These are phyloP conservation scores for Hamamelis virginiana DNA, from an alignment of 164 flowering plant genomes.

Conservation along the genomic window DNA sequence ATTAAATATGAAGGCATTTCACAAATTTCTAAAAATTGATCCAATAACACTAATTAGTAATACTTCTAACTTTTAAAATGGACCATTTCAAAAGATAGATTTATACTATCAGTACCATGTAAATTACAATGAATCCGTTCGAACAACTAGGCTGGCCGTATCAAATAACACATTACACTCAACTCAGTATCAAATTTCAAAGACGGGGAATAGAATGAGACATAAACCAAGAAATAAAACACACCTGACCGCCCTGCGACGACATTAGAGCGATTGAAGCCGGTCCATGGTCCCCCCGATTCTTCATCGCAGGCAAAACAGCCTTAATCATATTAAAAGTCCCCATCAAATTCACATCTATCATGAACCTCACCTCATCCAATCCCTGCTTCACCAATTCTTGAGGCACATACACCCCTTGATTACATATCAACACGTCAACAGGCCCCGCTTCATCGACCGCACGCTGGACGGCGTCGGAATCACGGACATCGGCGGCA, in stretches of 20 bases:
- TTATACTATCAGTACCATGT: too few relatives aligned
- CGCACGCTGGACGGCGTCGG: constrained; percentile 49
- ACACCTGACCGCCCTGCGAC: constrained; percentile 93
- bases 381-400: constrained; percentile 63
- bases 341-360: constrained; percentile 84
- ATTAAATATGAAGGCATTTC: too few relatives aligned
- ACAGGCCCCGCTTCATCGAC: constrained; percentile 61
- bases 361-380: constrained; percentile 69
- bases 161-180: too few relatives aligned
- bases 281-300: constrained; percentile 51
- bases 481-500: constrained; percentile 76
- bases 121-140: too few relatives aligned
- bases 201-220: too few relatives aligned
- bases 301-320: constrained; percentile 72
- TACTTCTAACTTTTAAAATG: too few relatives aligned
- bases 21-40: too few relatives aligned
- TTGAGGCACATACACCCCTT: constrained; percentile 64
- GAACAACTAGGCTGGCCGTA: too few relatives aligned
- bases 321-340: constrained; percentile 81
- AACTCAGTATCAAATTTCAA: not conserved
- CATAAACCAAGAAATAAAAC: not conserved
- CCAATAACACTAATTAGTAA: too few relatives aligned
- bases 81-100: too few relatives aligned
- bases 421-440: constrained; percentile 75
- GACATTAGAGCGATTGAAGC: constrained; percentile 82